Conservation (phyloP, 441 rosid species). For the Bocquillonia castaneifolia region DNA sequence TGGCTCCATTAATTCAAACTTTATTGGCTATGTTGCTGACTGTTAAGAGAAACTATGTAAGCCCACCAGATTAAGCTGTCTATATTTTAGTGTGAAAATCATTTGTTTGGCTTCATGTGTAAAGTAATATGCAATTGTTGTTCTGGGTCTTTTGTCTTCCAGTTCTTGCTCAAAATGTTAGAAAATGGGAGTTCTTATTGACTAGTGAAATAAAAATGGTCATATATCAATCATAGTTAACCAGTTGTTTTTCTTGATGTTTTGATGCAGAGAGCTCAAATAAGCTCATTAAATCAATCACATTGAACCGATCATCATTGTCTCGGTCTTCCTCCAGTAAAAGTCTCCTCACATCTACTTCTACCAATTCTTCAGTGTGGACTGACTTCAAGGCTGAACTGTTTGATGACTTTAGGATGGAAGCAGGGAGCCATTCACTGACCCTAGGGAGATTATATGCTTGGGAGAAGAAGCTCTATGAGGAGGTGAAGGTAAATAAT, state of each 20-base stretch:
- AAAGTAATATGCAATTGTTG: no score
- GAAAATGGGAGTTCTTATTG: neutral
- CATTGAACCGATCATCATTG: conserved; percentile 34
- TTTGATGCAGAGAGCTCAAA: conserved; percentile 39
- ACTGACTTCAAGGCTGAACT: conserved; percentile 30
- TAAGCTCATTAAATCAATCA: conserved; percentile 35
- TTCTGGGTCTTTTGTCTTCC: neutral
- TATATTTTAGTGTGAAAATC: neutral
- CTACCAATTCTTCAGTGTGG: conserved; percentile 34
- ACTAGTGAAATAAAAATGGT: neutral
- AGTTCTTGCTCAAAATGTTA: neutral
- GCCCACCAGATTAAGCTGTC: neutral
- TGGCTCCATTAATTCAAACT: neutral
- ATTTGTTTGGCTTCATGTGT: neutral
- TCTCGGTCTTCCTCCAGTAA: conserved; percentile 37
- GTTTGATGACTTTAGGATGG: conserved; percentile 42
- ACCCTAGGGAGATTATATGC: conserved; percentile 50
- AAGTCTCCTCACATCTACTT: conserved; percentile 38
- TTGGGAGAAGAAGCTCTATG: conserved; percentile 63
- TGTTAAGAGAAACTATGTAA: neutral
- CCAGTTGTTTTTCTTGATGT: neutral
- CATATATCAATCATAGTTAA: neutral
- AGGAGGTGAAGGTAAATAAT: conserved; percentile 52
- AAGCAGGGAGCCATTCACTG: conserved; percentile 48
- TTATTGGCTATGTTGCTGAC: neutral